phyloP scores from a whole-genome alignment of 768 basidiomycete species.

The Pulveroboletus sp. region DNA sequence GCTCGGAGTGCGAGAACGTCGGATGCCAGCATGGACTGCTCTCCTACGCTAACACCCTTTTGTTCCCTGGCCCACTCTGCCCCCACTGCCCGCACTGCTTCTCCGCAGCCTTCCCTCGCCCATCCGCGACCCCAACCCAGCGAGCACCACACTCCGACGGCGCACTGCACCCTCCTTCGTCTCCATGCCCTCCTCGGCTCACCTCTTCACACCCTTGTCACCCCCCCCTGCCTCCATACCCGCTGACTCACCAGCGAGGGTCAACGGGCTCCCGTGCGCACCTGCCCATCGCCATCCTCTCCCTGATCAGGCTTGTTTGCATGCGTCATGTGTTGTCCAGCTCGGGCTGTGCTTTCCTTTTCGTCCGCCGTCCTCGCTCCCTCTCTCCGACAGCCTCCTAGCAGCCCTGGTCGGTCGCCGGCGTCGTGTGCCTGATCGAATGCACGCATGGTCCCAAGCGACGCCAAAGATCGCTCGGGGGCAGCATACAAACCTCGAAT shows the following conservation, averaged over 20 bases:
- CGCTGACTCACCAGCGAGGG: constrained; percentile 11
- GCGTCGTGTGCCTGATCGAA: constrained; percentile 27
- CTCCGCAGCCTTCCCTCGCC: constrained; percentile 30
- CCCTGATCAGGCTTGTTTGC: too few species aligned
- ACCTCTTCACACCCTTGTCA: constrained; percentile 14
- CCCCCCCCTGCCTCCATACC: constrained; percentile 1
- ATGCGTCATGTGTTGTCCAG: too few species aligned
- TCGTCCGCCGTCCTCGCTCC: too few species aligned
- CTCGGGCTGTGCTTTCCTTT: too few species aligned
- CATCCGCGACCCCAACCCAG: too few species aligned
- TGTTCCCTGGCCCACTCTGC: not conserved
- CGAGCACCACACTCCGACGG: constrained; percentile 2
- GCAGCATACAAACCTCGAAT: constrained; percentile 11
- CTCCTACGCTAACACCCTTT: not conserved
- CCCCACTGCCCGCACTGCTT: constrained; percentile 20
- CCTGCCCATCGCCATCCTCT: not conserved
- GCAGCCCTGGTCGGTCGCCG: constrained; percentile 5
- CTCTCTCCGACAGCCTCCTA: constrained; percentile 18
- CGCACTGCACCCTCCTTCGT: too few species aligned
- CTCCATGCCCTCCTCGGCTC: too few species aligned
- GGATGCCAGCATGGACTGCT: too few species aligned
- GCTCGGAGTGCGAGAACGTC: too few species aligned
- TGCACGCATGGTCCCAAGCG: constrained; percentile 16
- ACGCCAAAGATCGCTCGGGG: constrained; percentile 20
- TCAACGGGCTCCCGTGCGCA: constrained; percentile 19